phyloP scores from a whole-genome alignment of 1,284 basidiomycete genomes.

The Tremellales sp. region DNA sequence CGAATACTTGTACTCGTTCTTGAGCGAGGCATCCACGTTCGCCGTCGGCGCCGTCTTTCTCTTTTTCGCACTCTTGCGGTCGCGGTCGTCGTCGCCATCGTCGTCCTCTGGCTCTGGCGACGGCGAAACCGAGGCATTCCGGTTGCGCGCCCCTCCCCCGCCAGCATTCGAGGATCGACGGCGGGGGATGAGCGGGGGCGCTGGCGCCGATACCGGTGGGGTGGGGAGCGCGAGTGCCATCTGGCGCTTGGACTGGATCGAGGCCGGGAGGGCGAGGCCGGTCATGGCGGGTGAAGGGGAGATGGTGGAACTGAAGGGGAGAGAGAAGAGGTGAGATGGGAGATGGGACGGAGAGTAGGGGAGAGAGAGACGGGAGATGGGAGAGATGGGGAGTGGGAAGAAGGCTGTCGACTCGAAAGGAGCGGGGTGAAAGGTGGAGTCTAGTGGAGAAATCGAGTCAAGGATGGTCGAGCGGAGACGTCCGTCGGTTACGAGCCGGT shows the following conservation, averaged over 20 bases:
- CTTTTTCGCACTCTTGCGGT: slow-evolving; percentile 4
- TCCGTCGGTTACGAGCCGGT: too few species aligned
- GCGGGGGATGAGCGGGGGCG: slow-evolving; percentile 3
- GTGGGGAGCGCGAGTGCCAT: slow-evolving; percentile 17
- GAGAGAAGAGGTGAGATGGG: slow-evolving; percentile 3
- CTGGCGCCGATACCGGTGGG: background rate
- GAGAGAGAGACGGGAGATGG: background rate
- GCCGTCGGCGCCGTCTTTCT: slow-evolving; percentile 3
- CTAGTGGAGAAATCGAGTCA: too few species aligned
- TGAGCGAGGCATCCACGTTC: slow-evolving; percentile 7
- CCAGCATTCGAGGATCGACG: background rate
- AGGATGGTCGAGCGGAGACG: too few species aligned
- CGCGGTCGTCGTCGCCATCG: slow-evolving; percentile 36
- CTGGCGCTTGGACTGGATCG: slow-evolving; percentile 11
- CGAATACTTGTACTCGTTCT: slow-evolving; percentile 65
- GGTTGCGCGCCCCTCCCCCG: background rate
- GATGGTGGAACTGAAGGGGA: background rate
- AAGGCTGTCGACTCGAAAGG: too few species aligned
- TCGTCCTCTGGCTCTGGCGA: slow-evolving; percentile 29
- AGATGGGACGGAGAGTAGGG: slow-evolving; percentile 1
- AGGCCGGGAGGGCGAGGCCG: background rate
- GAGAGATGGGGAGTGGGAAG: too few species aligned
- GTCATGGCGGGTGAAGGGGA: background rate
- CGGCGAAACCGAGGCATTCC: slow-evolving; percentile 12
- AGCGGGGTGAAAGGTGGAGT: too few species aligned